Evolutionary conservation across 768 basidiomycete species (phyloP).

Genomic region (Tubosaeta brunneosetosa): DNA sequence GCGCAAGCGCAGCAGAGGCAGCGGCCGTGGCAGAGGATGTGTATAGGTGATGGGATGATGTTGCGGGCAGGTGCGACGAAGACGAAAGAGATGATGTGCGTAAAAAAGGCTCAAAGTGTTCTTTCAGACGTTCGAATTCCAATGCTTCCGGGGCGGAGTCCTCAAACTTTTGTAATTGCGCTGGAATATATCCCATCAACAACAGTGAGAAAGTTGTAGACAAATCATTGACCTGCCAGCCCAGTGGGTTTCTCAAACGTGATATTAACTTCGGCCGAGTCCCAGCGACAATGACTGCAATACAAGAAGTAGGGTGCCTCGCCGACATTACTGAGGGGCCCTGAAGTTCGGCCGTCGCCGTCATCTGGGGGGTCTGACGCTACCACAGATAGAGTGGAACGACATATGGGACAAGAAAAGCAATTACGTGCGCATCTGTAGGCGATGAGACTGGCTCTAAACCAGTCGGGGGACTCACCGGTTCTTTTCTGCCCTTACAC

Average conservation of each 20-base stretch:
- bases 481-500: constrained; percentile 97
- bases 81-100: constrained; percentile 75
- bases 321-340: constrained; percentile 54
- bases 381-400: constrained; percentile 86
- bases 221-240: constrained; percentile 64
- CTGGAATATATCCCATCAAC: constrained; percentile 37
- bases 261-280: constrained; percentile 85
- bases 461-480: constrained; percentile 45
- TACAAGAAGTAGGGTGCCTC: constrained; percentile 89
- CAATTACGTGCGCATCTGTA: constrained; percentile 94
- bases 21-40: constrained; percentile 83
- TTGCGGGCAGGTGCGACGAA: constrained; percentile 50
- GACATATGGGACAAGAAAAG: constrained; percentile 93
- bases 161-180: constrained; percentile 87
- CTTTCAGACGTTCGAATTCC: constrained; percentile 92
- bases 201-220: not conserved
- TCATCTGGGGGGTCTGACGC: constrained; percentile 74
- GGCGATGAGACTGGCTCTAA: not conserved
- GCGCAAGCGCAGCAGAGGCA: constrained; percentile 81
- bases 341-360: constrained; percentile 50
- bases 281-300: constrained; percentile 94
- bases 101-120: constrained; percentile 95
- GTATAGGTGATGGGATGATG: constrained; percentile 65
- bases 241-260: constrained; percentile 97
- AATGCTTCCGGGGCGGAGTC: constrained; percentile 79